Evolutionary conservation across 352 stramenopile species (phyloP).

Genomic region (Blastocystis sp.): DNA sequence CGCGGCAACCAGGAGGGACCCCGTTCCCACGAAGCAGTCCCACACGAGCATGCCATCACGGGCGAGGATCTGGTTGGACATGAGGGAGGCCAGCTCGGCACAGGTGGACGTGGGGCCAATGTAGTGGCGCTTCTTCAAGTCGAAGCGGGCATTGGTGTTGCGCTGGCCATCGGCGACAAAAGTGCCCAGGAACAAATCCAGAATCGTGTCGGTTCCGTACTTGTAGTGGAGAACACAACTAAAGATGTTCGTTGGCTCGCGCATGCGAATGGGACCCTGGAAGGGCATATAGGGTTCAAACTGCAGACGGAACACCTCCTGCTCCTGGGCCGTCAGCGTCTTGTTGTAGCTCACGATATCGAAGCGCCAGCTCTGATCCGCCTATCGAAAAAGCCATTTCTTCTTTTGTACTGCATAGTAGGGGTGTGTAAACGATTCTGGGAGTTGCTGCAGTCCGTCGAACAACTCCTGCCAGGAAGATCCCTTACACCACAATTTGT

Average conservation of each 20-base stretch:
- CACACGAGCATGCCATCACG: conserved; percentile 76
- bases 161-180: conserved; percentile 48
- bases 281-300: conserved; percentile 57
- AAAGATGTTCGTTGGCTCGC: conserved; percentile 10
- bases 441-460: background rate
- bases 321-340: conserved; percentile 6
- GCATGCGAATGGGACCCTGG: conserved; percentile 24
- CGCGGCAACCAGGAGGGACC: conserved; percentile 89
- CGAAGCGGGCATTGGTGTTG: conserved; percentile 44
- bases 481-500: conserved; percentile 52
- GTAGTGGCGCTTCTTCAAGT: conserved; percentile 75
- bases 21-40: conserved; percentile 94
- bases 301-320: conserved; percentile 41
- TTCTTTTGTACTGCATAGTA: conserved; percentile 20
- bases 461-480: conserved; percentile 48
- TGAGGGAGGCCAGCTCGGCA: conserved; percentile 90
- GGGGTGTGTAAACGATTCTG: conserved; percentile 34
- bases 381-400: background rate
- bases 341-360: conserved; percentile 46
- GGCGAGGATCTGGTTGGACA: conserved; percentile 79
- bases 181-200: conserved; percentile 36
- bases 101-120: conserved; percentile 95
- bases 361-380: conserved; percentile 10
- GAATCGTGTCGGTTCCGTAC: background rate
- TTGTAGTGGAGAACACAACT: conserved; percentile 22